These are phyloP conservation scores for Misopates orontium DNA, from an alignment of 257 asterid species.

Conservation along the genomic window DNA sequence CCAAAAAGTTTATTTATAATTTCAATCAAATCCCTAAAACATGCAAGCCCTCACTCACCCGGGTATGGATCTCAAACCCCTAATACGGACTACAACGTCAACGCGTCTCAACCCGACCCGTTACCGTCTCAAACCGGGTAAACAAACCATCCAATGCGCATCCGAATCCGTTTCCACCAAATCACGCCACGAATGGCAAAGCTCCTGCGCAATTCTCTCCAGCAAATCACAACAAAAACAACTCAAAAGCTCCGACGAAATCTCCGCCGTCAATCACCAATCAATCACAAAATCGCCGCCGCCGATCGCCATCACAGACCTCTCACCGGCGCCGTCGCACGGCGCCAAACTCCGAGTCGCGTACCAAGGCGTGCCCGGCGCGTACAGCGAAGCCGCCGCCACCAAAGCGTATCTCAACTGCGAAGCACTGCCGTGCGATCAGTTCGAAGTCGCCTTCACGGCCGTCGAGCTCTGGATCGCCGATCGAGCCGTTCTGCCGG, in stretches of 20 bases:
- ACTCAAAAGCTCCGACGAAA: not conserved
- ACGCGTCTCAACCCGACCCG: conserved; percentile 22
- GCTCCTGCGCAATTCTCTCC: conserved; percentile 74
- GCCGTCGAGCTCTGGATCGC: conserved; percentile 94
- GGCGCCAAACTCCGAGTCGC: conserved; percentile 80
- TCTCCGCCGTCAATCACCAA: not conserved
- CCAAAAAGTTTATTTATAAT: no score
- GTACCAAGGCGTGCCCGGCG: conserved; percentile 92
- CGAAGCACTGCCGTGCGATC: conserved; percentile 89
- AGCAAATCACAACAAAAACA: conserved; percentile 33
- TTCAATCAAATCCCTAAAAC: not conserved
- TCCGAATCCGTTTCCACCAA: conserved; percentile 41
- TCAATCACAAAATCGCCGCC: conserved; percentile 37
- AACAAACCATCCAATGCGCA: conserved; percentile 27
- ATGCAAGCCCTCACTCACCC: conserved; percentile 32
- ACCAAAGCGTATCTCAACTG: conserved; percentile 80
- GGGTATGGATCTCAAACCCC: conserved; percentile 32
- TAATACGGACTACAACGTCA: conserved; percentile 22
- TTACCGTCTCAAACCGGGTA: conserved; percentile 25
- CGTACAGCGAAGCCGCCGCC: conserved; percentile 90
- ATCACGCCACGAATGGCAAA: conserved; percentile 77
- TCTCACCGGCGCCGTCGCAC: conserved; percentile 90
- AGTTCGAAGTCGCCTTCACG: conserved; percentile 84
- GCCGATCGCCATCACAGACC: conserved; percentile 60
- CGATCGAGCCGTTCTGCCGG: conserved; percentile 85